phyloP scores from a whole-genome alignment of 352 stramenopile genomes.

The Phytophthora vignae region DNA sequence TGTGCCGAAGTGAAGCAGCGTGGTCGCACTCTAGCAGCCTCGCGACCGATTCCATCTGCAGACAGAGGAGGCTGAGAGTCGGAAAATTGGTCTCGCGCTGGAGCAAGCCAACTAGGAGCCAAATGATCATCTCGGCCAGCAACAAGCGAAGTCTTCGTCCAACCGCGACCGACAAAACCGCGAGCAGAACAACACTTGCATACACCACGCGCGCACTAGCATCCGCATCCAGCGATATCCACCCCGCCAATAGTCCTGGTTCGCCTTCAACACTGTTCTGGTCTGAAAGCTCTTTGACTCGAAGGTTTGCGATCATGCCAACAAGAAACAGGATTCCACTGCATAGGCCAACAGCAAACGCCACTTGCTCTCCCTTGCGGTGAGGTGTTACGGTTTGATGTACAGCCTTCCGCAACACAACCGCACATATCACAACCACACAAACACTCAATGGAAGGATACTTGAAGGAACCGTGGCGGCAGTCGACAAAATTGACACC shows the following conservation, averaged over 20 bases:
- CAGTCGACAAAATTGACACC: slow-evolving; percentile 83
- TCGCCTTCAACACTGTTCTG: slow-evolving; percentile 8
- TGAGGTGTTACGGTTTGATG: slow-evolving; percentile 1
- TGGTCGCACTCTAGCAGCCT: slow-evolving; percentile 28
- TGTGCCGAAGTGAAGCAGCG: slow-evolving; percentile 5
- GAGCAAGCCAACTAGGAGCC: slow-evolving; percentile 66
- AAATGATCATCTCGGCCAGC: slow-evolving; percentile 59
- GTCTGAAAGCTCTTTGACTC: slow-evolving; percentile 34
- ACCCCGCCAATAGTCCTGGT: slow-evolving; percentile 10
- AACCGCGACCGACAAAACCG: slow-evolving; percentile 12
- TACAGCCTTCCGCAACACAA: slow-evolving; percentile 44
- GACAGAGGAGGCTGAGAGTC: slow-evolving; percentile 60
- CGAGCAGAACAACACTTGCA: slow-evolving; percentile 22
- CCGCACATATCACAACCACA: slow-evolving; percentile 45
- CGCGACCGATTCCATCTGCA: slow-evolving; percentile 50
- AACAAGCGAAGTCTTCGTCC: slow-evolving; percentile 16
- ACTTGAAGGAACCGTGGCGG: slow-evolving; percentile 44
- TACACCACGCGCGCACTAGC: slow-evolving; percentile 65
- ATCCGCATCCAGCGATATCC: slow-evolving; percentile 40
- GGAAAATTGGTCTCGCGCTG: slow-evolving; percentile 71
- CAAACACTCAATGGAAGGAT: slow-evolving; percentile 36
- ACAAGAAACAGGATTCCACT: slow-evolving; percentile 35
- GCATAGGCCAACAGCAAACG: slow-evolving; percentile 14
- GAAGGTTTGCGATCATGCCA: slow-evolving; percentile 34
- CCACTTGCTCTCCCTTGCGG: slow-evolving; percentile 5